Percentiles rank a stretch among this genome's conserved stretches.
Evolutionary conservation across 1,284 basidiomycete genomes (phyloP).

Genomic region (Athelia psychrophila): DNA sequence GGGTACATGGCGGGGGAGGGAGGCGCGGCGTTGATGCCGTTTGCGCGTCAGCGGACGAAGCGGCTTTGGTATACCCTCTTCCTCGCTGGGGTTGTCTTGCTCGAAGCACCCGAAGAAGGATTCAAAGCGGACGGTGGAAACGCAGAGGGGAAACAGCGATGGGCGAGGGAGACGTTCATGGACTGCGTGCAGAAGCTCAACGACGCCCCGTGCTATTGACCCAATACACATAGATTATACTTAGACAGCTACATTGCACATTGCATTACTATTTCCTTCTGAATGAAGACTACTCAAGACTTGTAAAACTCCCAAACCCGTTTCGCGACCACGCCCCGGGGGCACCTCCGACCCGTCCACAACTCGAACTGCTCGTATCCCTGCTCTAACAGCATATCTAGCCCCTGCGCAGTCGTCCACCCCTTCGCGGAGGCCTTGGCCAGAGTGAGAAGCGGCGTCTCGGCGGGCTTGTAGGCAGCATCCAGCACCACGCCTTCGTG

Average conservation of each 20-base stretch:
- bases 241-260: no score
- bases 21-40: slow-evolving; percentile 46
- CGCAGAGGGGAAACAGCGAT: slow-evolving; percentile 12
- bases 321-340: slow-evolving; percentile 41
- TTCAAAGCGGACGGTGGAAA: slow-evolving; percentile 20
- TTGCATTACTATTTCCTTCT: no score
- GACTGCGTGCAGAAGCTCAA: slow-evolving; percentile 37
- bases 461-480: slow-evolving; percentile 88
- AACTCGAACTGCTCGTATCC: slow-evolving; percentile 82
- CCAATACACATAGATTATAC: neutral
- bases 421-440: slow-evolving; percentile 44
- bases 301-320: slow-evolving; percentile 49
- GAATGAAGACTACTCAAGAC: neutral
- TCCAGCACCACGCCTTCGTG: slow-evolving; percentile 76
- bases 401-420: slow-evolving; percentile 78
- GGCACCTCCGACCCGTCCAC: slow-evolving; percentile 74
- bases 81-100: slow-evolving; percentile 49
- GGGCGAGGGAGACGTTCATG: slow-evolving; percentile 40
- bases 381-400: slow-evolving; percentile 86
- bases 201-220: slow-evolving; percentile 45
- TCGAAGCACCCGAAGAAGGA: slow-evolving; percentile 29
- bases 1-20: slow-evolving; percentile 44
- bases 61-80: slow-evolving; percentile 72
- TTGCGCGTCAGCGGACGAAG: slow-evolving; percentile 62
- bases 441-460: slow-evolving; percentile 63